Base-by-base conservation (phyloP, 768 basidiomycete species). In the Calocera cornea region DNA sequence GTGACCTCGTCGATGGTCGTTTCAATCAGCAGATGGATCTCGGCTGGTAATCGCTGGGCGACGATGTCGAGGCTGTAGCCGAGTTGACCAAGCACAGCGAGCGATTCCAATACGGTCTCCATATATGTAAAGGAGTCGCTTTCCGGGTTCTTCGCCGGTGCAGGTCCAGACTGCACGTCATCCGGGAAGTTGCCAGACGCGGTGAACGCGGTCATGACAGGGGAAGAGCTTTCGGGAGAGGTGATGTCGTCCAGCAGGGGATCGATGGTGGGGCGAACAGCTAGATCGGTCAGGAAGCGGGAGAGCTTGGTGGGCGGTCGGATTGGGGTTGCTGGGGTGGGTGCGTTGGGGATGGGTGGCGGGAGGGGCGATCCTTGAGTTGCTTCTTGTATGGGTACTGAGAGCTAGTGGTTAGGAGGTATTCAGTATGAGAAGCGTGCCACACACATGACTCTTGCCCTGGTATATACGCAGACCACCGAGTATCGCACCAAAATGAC, bases 71-170 rank as follows among this genome's bases (percentile, higher is more conserved):
- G 79, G 3, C 87, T 90, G 66, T 79, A 85, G 1, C 91, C 92
- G 1, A 98, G 82, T 73, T 90, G 90, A 7, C 95, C 95, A 16
- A 99, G 80, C 1, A 93, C 87, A 16, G 93, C 88, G 14, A 98
- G 80, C n/a, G 94, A 89, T 76, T 98, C 97, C 8, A 98, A 79
- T 5, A 98, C 81, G 1, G 86, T 89, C 78, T 97, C 97, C 71
- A 98, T 87, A 73, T 97, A 98, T 2, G 86, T 77, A 76, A 97
- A 99, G 0, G 92, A 93, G 74, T 99, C 92, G 11, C 86, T 82
- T 78, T 99, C 97, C 2, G 95, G 93, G 72, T 94, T 95, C 67
- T 66, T 75, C 68, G 68, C 69, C 70, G 74, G 65, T 70, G 71
- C 27, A 74, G 72, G 3, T 70, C 72, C 27, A 74, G 72, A 64